Conservation (phyloP, 2,329 filamentous ascomycete species). For the Pseudogymnoascus sp. region DNA sequence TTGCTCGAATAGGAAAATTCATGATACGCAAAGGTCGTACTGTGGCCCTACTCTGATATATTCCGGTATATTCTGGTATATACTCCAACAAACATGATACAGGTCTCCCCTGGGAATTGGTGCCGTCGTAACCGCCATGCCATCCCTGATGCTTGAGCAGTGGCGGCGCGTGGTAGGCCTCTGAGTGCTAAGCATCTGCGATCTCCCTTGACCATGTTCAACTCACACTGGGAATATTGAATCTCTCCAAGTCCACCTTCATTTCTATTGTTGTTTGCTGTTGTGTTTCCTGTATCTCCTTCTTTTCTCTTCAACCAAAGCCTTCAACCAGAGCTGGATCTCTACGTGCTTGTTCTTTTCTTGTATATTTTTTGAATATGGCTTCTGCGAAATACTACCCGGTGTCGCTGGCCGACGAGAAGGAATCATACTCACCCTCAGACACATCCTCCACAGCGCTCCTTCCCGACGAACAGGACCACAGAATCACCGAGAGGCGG, state of each 20-base stretch:
- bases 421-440: background rate
- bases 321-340: background rate
- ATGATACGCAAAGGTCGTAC: background rate
- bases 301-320: background rate
- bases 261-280: background rate
- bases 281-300: background rate
- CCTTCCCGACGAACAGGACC: background rate
- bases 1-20: background rate
- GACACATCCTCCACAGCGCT: background rate
- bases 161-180: background rate
- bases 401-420: slow-evolving; percentile 5
- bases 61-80: background rate
- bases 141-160: background rate
- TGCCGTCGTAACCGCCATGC: background rate
- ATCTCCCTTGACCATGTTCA: background rate
- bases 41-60: background rate
- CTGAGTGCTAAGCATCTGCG: background rate
- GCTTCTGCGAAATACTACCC: background rate
- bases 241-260: background rate
- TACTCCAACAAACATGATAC: slow-evolving; percentile 2
- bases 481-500: background rate
- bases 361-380: background rate
- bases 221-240: background rate
- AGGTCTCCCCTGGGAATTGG: background rate
- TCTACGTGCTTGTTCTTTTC: background rate